phyloP scores from a whole-genome alignment of 345 rosid species.

The Aquilaria malaccensis region DNA sequence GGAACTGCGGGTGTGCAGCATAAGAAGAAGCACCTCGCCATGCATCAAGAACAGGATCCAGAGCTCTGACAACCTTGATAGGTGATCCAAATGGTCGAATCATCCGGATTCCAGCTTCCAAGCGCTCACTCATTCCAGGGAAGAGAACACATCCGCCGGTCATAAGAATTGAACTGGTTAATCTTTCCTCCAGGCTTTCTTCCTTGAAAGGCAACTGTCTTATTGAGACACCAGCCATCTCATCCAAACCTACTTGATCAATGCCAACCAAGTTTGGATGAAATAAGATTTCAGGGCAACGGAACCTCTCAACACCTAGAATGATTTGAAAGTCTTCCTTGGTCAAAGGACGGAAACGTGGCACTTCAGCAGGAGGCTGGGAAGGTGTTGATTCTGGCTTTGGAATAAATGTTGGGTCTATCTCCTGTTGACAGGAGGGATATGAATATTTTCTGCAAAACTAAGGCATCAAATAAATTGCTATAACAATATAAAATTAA shows the following conservation, averaged over 20 bases:
- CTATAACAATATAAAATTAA: background rate
- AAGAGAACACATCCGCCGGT: slow-evolving; percentile 76
- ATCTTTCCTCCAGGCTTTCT: slow-evolving; percentile 42
- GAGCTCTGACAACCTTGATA: slow-evolving; percentile 57
- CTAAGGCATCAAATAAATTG: no score
- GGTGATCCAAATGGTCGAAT: slow-evolving; percentile 72
- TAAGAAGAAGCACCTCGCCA: slow-evolving; percentile 92
- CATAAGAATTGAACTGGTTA: slow-evolving; percentile 66
- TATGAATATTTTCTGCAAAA: background rate
- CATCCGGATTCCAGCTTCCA: slow-evolving; percentile 79
- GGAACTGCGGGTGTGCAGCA: slow-evolving; percentile 53
- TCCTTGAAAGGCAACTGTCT: slow-evolving; percentile 48
- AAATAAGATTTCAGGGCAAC: slow-evolving; percentile 82
- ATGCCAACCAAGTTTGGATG: slow-evolving; percentile 80
- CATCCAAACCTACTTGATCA: slow-evolving; percentile 81
- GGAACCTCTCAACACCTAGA: slow-evolving; percentile 75
- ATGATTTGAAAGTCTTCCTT: slow-evolving; percentile 83
- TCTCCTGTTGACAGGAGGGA: slow-evolving; percentile 40
- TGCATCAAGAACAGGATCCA: slow-evolving; percentile 82
- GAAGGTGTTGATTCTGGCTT: slow-evolving; percentile 41
- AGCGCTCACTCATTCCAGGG: slow-evolving; percentile 60
- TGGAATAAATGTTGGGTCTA: slow-evolving; percentile 73
- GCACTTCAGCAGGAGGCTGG: slow-evolving; percentile 57
- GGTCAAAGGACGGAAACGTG: slow-evolving; percentile 52
- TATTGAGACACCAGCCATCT: slow-evolving; percentile 74